Base-by-base conservation (phyloP, 768 basidiomycete genomes). In the Boletus edulis region DNA sequence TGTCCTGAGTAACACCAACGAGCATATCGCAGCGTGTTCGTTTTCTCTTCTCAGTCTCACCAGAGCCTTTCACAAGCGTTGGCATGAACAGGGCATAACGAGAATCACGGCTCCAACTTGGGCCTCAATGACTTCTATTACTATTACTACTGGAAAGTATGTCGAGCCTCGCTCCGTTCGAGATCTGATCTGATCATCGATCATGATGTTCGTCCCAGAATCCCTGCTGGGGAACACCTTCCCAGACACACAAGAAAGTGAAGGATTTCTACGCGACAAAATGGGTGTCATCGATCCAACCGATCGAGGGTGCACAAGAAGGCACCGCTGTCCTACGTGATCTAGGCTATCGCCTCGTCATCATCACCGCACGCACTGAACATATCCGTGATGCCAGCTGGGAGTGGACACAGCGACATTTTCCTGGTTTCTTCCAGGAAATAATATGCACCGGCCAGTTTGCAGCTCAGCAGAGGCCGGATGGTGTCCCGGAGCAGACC, bases 361-460 rank as follows among this genome's bases (percentile, higher is more conserved):
- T 92, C 57, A 81, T 93, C 46, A 93, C 91, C 10, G 88, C 91
- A n/a, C 75, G 91, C 59, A 74, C 76, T 24, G 72, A 79, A 51
- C 76, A 79, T 35, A 71, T 79, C 49, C 76, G 81, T 14, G 80
- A 81, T 44, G 73, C 78, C 43, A 89, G 82, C 52, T 83, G 83
- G 77, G 72, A 75, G 40, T 92, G 91, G 89, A 70, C 86, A 12
- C 75, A 83, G 34, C 73, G 75, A 54, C 75, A 89, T 67, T 86
- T 87, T 61, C 83, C 86, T 31, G 86, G 83, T 13, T 59, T 78
- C 18, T 85, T 88, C 52, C 76, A 83, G 20, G 79, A 75, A 49
- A 71, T 88, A 10, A 79, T 91, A 50, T 91, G 85, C 67, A 91
- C 86, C 0, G 87, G 87, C 4, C 85, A 89, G 63, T 89, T 89